phyloP scores from a whole-genome alignment of 169 alveolate genomes.

The Babesia bovis region DNA sequence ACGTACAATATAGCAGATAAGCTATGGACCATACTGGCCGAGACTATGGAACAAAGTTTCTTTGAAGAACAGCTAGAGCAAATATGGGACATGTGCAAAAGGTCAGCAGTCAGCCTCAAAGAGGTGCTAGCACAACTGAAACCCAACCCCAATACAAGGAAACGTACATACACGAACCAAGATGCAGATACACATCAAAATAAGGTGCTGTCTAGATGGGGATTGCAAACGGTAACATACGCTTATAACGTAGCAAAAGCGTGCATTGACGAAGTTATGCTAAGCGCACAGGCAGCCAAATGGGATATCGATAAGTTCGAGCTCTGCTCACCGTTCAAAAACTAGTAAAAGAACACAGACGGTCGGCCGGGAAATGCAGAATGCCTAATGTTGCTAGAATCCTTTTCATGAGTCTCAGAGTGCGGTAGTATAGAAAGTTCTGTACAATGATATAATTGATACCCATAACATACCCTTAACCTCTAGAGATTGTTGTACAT shows the following conservation, averaged over 20 bases:
- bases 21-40: constrained; percentile 54
- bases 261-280: constrained; percentile 60
- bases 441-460: constrained; percentile 14
- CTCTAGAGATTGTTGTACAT: constrained; percentile 56
- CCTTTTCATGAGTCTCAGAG: constrained; percentile 53
- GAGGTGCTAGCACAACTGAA: constrained; percentile 43
- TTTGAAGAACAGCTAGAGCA: constrained; percentile 37
- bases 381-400: constrained; percentile 62
- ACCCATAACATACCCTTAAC: constrained; percentile 48
- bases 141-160: background rate
- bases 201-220: constrained; percentile 30
- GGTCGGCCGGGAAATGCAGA: constrained; percentile 77
- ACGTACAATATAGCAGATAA: constrained; percentile 62
- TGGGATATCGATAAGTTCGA: constrained; percentile 59
- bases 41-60: constrained; percentile 22
- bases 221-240: constrained; percentile 43
- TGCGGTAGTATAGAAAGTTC: constrained; percentile 70
- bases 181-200: constrained; percentile 25
- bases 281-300: constrained; percentile 40
- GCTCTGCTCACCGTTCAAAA: constrained; percentile 35
- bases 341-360: constrained; percentile 68
- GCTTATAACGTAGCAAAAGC: constrained; percentile 60
- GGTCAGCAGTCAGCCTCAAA: constrained; percentile 50
- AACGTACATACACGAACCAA: background rate
- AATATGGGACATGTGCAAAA: constrained; percentile 51